Evolutionary conservation across 768 basidiomycete species (phyloP), one percentile per base, ranked within the genome.

Genomic region (Thelephora aurantiotincta): DNA sequence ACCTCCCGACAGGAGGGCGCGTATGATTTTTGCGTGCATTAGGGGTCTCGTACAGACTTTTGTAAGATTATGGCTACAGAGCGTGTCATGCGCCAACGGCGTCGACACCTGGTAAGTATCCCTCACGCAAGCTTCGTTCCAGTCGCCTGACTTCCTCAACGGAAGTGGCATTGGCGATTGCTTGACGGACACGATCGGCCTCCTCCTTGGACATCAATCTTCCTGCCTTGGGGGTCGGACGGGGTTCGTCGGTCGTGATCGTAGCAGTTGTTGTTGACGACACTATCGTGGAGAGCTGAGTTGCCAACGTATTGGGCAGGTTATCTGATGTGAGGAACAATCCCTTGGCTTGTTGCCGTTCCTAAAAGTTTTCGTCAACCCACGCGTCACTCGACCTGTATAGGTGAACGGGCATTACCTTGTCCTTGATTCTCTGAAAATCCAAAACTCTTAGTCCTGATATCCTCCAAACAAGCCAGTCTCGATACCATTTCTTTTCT

Each of bases 401-500:
- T 9, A 30, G 9, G 26, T 30, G 26, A 30, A 30, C 26, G 9
- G 26, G 63, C 67, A 63, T 65, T 70, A 91, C 90, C 79, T 91
- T 90, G 65, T 92, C 89, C 63, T 84, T 80, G 58, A 94, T 86
- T 67, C 90, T 80, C 74, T 90, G 85, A 68, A 88, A 94, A 76
- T 94, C 90, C 61, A 94, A 73, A 68, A 90, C 85, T 74, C 91
- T 80, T 60, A 94, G 74, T 60, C 75, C 74, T 64, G 82, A 79
- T 71, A 90, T 72, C 69, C 81, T 78, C 78, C 79, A 90, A 57
- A 86, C 79, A 71, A 92, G 77, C 90, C 90, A 94, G 70, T 90
- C 87, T 70, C 89, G 85, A 71, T 93, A 94, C 79, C 84, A 88
- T 77, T 90, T 88, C 73, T 85, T 86, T 69, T 91, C 84, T 61